Evolutionary conservation across 1,284 basidiomycete species (phyloP).

Genomic region (Ustanciosporium gigantosporum): DNA sequence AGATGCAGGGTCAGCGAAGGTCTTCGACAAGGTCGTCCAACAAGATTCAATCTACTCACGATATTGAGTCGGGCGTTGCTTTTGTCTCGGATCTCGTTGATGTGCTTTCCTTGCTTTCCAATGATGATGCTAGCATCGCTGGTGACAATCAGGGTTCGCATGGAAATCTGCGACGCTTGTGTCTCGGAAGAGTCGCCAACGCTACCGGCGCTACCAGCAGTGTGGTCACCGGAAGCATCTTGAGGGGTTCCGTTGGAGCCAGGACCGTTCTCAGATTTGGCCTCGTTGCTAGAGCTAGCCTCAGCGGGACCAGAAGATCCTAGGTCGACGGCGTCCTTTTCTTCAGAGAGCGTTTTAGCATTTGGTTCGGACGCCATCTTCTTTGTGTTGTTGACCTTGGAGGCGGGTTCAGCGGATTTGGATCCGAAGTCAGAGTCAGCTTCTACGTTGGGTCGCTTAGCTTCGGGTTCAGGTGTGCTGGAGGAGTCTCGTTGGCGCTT

Average conservation of each 20-base stretch:
- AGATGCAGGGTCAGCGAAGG: not conserved
- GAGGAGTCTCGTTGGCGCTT: conserved; percentile 48
- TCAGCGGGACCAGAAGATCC: conserved; percentile 30
- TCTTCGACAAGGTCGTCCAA: not conserved
- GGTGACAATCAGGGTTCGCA: conserved; percentile 80
- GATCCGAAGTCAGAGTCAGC: conserved; percentile 3
- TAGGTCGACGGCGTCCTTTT: conserved; percentile 46
- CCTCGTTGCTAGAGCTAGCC: conserved; percentile 20
- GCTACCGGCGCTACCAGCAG: conserved; percentile 16
- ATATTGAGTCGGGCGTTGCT: conserved; percentile 76
- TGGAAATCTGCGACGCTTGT: conserved; percentile 51
- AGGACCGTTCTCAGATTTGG: conserved; percentile 22
- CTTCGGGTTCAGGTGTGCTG: conserved; percentile 35
- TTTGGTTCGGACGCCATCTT: conserved; percentile 36
- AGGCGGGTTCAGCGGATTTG: conserved; percentile 5
- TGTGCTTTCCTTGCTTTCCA: conserved; percentile 91
- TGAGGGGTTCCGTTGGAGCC: conserved; percentile 18
- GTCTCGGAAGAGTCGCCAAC: conserved; percentile 35
- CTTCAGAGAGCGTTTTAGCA: conserved; percentile 28
- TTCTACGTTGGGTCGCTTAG: conserved; percentile 39
- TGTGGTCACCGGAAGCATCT: conserved; percentile 17
- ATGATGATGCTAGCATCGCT: conserved; percentile 99
- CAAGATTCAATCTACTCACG: conserved; percentile 42
- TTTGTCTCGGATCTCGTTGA: conserved; percentile 98
- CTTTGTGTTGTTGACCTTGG: conserved; percentile 2